These are phyloP conservation scores for Rhododendron williamsianum DNA, from an alignment of 148 eudicot species.

Conservation along the genomic window DNA sequence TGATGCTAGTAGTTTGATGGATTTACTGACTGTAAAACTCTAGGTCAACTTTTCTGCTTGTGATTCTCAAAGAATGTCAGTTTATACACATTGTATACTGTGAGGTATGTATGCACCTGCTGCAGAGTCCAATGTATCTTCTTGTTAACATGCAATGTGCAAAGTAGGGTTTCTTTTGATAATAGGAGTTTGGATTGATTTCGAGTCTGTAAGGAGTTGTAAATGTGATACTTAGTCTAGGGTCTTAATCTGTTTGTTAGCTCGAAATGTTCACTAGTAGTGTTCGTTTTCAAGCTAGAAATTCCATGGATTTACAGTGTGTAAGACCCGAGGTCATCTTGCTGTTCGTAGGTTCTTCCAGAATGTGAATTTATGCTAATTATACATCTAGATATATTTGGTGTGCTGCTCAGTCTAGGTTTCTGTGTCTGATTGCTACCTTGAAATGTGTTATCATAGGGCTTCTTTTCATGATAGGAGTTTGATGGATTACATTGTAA, in stretches of 20 bases:
- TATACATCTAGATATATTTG: background rate
- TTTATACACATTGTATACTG: background rate
- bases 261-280: background rate
- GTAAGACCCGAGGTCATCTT: background rate
- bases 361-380: background rate
- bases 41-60: background rate
- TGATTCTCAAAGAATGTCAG: too few species aligned
- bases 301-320: background rate
- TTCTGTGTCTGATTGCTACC: background rate
- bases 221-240: background rate
- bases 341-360: background rate
- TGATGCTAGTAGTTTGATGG: background rate
- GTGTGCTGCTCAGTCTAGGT: background rate
- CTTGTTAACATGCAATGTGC: background rate
- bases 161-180: background rate
- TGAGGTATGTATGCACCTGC: background rate
- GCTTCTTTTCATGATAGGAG: background rate
- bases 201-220: background rate
- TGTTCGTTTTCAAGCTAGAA: background rate
- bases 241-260: background rate
- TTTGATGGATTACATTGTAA: background rate
- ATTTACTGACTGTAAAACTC: too few species aligned
- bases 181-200: background rate
- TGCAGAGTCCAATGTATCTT: background rate
- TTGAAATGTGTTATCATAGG: background rate